Base-by-base conservation (phyloP, 495 filamentous ascomycete species). In the Penicillium simplicissimum region DNA sequence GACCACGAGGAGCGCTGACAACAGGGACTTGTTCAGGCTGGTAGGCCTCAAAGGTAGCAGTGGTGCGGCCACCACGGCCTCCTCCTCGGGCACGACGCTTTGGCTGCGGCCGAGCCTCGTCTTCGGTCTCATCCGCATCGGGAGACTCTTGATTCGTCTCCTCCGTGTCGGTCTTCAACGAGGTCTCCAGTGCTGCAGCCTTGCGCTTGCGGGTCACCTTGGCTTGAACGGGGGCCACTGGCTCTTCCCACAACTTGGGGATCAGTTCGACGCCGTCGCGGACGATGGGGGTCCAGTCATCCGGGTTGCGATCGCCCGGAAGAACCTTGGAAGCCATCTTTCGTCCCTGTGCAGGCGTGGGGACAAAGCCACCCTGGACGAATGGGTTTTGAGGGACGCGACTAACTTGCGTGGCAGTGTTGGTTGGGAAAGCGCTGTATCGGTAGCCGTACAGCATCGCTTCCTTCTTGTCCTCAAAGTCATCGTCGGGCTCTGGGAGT, bases 191-290 rank as follows among this genome's bases (percentile, higher is more conserved):
- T 63, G 79, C 76, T 28, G 72, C 72, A 2, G 77, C 76, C 63
- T 76, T 80, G 61, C 79, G 79, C 60, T 80, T 81, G 58, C 77
- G 75, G 4, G 73, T 80, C 19, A 70, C 49, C 70, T 87, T 63
- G 73, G 82, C 67, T 76, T 84, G 62, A 78, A 84, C 66, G 69
- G 84, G 65, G 73, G 88, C 69, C 62, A 67, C 60, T 58, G 81
- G 72, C 65, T 84, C 72, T 79, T 90, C 74, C 52, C 74, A 76
- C 43, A 74, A 65, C 33, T 70, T 72, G 33, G 77, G 74, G 15
- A 73, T 63, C 43, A 73, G 65, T 34, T 79, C 76, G 8, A 75
- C 57, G 6, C 71, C 74, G 36, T 76, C 63, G 15, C 65, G 76
- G 8, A 62, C 62, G 47, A 79, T 56, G 3, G 68, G 64, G 7